Evolutionary conservation across 1,284 basidiomycete genomes (phyloP).

Genomic region (Tylopilus sp.): DNA sequence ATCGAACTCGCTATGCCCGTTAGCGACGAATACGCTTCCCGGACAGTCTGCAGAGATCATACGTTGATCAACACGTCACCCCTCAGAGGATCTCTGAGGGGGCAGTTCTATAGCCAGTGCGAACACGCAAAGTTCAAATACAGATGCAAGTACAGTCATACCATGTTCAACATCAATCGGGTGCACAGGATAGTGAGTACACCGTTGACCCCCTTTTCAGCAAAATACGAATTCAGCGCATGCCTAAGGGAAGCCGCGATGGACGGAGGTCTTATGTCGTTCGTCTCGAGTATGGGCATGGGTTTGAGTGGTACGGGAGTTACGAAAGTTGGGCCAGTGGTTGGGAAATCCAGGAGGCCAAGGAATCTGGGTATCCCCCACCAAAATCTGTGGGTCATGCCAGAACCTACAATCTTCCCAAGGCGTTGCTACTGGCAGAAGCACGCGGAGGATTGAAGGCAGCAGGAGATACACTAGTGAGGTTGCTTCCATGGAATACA

Average conservation of each 20-base stretch:
- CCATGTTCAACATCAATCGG: slow-evolving; percentile 18
- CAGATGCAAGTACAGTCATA: slow-evolving; percentile 18
- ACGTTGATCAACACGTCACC: slow-evolving; percentile 9
- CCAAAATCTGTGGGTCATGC: neutral
- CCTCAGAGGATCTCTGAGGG: slow-evolving; percentile 9
- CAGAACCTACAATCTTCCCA: slow-evolving; percentile 10
- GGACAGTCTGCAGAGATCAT: slow-evolving; percentile 17
- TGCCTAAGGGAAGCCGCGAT: slow-evolving; percentile 6
- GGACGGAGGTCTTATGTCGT: slow-evolving; percentile 8
- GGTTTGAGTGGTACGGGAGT: slow-evolving; percentile 17
- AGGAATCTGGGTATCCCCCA: neutral
- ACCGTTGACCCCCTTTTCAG: neutral
- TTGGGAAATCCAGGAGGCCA: slow-evolving; percentile 6
- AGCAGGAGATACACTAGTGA: slow-evolving; percentile 10
- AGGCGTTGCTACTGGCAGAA: slow-evolving; percentile 9
- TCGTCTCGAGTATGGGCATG: slow-evolving; percentile 7
- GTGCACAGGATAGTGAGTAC: slow-evolving; percentile 13
- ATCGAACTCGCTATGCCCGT: slow-evolving; percentile 12
- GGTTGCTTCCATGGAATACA: neutral
- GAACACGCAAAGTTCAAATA: neutral
- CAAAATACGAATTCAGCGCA: no score
- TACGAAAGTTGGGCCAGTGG: slow-evolving; percentile 10
- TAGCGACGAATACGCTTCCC: slow-evolving; percentile 18
- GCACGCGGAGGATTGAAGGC: slow-evolving; percentile 5
- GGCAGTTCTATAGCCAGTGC: slow-evolving; percentile 12